Evolutionary conservation across 805 yeast genomes (phyloP).

Genomic region (Nakazawaea ishiwadae): DNA sequence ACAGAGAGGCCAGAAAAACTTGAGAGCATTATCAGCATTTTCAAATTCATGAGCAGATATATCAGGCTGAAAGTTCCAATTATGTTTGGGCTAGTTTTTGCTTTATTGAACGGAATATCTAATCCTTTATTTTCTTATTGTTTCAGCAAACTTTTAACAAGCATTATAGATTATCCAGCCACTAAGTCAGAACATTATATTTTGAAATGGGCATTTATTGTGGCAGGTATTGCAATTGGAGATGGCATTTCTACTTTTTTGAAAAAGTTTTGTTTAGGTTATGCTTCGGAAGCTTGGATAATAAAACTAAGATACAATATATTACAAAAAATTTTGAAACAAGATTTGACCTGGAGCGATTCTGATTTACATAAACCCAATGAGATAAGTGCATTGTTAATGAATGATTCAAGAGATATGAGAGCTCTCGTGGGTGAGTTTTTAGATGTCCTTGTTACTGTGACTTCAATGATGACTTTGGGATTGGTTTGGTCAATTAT

Average conservation of each 20-base stretch:
- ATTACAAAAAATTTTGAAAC: constrained; percentile 44
- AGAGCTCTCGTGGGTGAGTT: constrained; percentile 62
- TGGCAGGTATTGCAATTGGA: constrained; percentile 53
- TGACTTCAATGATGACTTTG: constrained; percentile 46
- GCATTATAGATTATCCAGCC: constrained; percentile 46
- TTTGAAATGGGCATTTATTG: constrained; percentile 63
- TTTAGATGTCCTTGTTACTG: constrained; percentile 47
- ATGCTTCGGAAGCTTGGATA: constrained; percentile 68
- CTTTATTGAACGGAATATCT: constrained; percentile 55
- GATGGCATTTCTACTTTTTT: constrained; percentile 58
- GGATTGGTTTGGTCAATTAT: constrained; percentile 78
- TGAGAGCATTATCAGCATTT: constrained; percentile 23
- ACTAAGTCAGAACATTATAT: constrained; percentile 27
- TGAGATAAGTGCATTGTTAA: constrained; percentile 57
- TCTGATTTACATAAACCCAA: constrained; percentile 35
- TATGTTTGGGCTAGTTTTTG: constrained; percentile 45
- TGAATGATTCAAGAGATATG: constrained; percentile 81
- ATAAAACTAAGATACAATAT: constrained; percentile 42
- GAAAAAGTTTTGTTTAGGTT: constrained; percentile 45
- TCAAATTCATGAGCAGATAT: constrained; percentile 24
- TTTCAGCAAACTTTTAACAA: constrained; percentile 63
- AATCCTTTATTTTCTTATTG: constrained; percentile 79
- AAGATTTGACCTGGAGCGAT: constrained; percentile 51
- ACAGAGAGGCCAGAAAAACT: constrained; percentile 16
- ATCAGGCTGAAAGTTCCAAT: constrained; percentile 25